Base-by-base conservation (phyloP, 2,329 filamentous ascomycete species). In the Penicillium brasilianum region DNA sequence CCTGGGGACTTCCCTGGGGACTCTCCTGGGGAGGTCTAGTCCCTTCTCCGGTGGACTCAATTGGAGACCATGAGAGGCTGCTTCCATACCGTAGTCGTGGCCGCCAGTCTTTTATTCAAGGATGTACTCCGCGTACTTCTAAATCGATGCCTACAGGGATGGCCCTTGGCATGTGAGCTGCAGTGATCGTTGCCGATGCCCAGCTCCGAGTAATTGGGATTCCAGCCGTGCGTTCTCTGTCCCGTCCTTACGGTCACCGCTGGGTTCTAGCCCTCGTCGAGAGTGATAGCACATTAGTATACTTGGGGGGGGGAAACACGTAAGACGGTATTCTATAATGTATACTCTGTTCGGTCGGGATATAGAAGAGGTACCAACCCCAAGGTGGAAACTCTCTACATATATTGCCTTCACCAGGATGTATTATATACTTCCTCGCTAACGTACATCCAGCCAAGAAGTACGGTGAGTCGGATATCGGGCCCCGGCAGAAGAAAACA, bases 151-250 rank as follows among this genome's bases (percentile, higher is more conserved):
- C 30, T 9, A 53, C 64, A 66, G 53, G 67, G 66, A 60, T 68
- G 32, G 55, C 55, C 65, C 66, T 68, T 66, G 66, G 66, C 64
- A 68, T 66, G 65, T 63, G 48, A 44, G 59, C 41, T 61, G 56
- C 62, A 65, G 60, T 61, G 62, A 59, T 66, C 64, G 55, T 62
- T 62, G 61, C 61, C 66, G 66, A 67, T 58, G 51, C 58, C 64
- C 61, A 60, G 55, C 55, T 62, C 62, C 62, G 64, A 62, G 54
- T 64, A 51, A 65, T 69, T 69, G 55, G 60, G 59, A 66, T 66
- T 65, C 59, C 64, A 64, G 56, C 66, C 55, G 54, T 58, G 25
- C 46, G 25, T 50, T 34, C 22, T 28, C 39, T 22, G 58, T 58
- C 46, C 54, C 54, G 50, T 58, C 18, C 14, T 16, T 16, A 34